Evolutionary conservation across 2,329 filamentous ascomycete species (phyloP).

Genomic region (Cytospora piceicola): DNA sequence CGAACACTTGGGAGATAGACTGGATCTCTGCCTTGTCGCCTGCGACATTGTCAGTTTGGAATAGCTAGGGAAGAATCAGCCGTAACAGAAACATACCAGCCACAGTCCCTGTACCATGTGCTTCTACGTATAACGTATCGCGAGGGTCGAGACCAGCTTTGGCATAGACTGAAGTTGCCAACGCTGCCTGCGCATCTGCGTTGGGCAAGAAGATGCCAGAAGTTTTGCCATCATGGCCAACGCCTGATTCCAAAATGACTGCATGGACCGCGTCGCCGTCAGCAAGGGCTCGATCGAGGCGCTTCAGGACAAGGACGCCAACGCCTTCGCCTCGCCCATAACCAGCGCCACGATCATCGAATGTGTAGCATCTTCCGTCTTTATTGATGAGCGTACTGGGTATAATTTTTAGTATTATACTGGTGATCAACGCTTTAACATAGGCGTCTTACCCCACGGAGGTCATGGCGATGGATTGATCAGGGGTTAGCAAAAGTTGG

Average conservation of each 20-base stretch:
- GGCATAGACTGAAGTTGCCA: slow-evolving; percentile 46
- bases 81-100: too few species aligned
- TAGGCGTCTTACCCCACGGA: slow-evolving; percentile 16
- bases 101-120: slow-evolving; percentile 41
- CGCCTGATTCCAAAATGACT: slow-evolving; percentile 46
- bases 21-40: slow-evolving; percentile 12
- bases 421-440: background rate
- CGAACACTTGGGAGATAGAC: slow-evolving; percentile 16
- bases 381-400: background rate
- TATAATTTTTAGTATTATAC: background rate
- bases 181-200: slow-evolving; percentile 41
- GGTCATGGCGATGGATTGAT: slow-evolving; percentile 32
- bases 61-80: too few species aligned
- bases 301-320: slow-evolving; percentile 52
- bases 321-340: slow-evolving; percentile 58
- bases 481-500: slow-evolving; percentile 36
- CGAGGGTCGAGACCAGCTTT: slow-evolving; percentile 43
- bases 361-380: slow-evolving; percentile 33
- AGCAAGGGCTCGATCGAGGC: slow-evolving; percentile 47
- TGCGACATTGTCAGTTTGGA: background rate
- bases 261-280: slow-evolving; percentile 48
- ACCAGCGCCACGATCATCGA: slow-evolving; percentile 44
- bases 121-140: slow-evolving; percentile 42
- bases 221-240: slow-evolving; percentile 51
- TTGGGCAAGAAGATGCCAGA: slow-evolving; percentile 55